These are phyloP conservation scores for Herpetomonas samuelpessoai DNA, from an alignment of 208 protist species.

Conservation along the genomic window DNA sequence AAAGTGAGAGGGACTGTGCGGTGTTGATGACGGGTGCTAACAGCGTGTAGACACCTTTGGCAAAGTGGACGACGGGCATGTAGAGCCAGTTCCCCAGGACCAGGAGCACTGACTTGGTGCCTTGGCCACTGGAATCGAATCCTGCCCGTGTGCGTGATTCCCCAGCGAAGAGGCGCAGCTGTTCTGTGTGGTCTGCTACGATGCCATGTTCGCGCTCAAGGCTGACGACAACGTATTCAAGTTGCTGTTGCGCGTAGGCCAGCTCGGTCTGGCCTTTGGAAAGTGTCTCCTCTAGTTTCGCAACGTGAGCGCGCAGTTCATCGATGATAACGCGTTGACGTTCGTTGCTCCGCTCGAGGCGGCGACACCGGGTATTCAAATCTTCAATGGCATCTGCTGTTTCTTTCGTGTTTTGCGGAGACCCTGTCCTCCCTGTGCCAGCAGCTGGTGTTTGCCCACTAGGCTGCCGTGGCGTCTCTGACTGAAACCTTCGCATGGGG, in stretches of 20 bases:
- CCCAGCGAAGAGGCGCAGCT: conserved; percentile 78
- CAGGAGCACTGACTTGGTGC: conserved; percentile 33
- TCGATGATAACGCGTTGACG: conserved; percentile 44
- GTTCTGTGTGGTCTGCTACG: conserved; percentile 82
- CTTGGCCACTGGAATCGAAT: not conserved
- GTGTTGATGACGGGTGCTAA: conserved; percentile 74
- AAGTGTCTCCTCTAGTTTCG: conserved; percentile 60
- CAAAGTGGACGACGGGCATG: conserved; percentile 76
- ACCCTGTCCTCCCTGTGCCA: too few relatives aligned
- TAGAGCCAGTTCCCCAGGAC: conserved; percentile 80
- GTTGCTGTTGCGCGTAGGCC: conserved; percentile 78
- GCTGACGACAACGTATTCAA: conserved; percentile 79
- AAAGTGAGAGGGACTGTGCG: conserved; percentile 70
- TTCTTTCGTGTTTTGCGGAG: too few relatives aligned
- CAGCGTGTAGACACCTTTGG: conserved; percentile 80
- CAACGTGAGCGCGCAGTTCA: conserved; percentile 37
- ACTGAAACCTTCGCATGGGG: too few relatives aligned
- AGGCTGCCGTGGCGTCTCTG: too few relatives aligned
- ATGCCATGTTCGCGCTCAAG: conserved; percentile 72
- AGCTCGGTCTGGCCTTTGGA: conserved; percentile 67
- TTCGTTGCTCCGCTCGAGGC: conserved; percentile 34
- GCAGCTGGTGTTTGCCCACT: too few relatives aligned
- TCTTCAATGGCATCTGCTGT: too few relatives aligned
- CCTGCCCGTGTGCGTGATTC: conserved; percentile 51
- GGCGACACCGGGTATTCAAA: not conserved